Evolutionary conservation across 169 alveolate genomes (phyloP).

Genomic region (Babesia ovis): DNA sequence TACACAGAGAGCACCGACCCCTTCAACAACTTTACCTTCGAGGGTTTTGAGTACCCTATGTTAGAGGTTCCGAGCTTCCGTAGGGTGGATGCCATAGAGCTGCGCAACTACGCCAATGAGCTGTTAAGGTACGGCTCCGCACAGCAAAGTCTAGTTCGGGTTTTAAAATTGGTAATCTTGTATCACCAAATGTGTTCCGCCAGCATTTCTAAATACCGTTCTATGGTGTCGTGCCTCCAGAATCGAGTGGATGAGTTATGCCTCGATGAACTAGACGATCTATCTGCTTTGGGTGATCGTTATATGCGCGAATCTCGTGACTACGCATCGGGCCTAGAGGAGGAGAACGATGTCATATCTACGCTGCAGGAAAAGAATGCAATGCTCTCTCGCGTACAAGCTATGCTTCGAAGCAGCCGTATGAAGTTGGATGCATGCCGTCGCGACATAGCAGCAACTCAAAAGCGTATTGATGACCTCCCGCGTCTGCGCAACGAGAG

Average conservation of each 20-base stretch:
- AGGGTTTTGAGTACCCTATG: background rate
- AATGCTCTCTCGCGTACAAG: constrained; percentile 5
- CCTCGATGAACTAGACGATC: background rate
- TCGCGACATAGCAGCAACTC: constrained; percentile 9
- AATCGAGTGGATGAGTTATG: background rate
- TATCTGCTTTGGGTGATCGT: constrained; percentile 7
- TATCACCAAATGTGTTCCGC: constrained; percentile 21
- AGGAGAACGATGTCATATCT: constrained; percentile 8
- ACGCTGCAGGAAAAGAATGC: constrained; percentile 19
- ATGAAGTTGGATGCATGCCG: constrained; percentile 29
- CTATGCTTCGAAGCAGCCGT: constrained; percentile 23
- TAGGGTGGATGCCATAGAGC: constrained; percentile 17
- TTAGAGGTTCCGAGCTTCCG: background rate
- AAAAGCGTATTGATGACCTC: constrained; percentile 31
- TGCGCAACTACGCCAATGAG: constrained; percentile 8
- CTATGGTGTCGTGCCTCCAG: constrained; percentile 12
- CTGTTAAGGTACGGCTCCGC: constrained; percentile 3
- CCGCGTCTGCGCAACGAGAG: constrained; percentile 27
- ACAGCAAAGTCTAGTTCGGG: constrained; percentile 5
- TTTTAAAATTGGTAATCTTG: background rate
- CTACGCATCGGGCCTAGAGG: constrained; percentile 10
- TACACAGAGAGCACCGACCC: constrained; percentile 22
- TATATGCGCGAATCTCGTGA: background rate
- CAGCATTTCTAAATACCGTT: background rate
- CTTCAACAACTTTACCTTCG: constrained; percentile 25